Evolutionary conservation across 75 land plant species (phyloP).

Genomic region (Larix kaempferi): DNA sequence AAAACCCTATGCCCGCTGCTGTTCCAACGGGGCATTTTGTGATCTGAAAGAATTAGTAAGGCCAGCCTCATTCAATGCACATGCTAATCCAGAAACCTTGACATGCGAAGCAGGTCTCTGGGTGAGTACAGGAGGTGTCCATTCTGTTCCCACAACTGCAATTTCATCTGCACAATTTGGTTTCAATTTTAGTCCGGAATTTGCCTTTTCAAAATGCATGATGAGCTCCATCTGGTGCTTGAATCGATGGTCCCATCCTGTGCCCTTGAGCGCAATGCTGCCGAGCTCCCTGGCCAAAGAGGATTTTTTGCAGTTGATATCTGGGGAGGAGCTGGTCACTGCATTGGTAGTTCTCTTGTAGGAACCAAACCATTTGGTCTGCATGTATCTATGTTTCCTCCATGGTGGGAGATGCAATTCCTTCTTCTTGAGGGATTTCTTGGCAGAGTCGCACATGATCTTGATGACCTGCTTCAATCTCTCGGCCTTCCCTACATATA

Average conservation of each 20-base stretch:
- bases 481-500: constrained; percentile 49
- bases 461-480: constrained; percentile 16
- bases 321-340: not conserved
- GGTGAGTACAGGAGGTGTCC: not conserved
- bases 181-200: not conserved
- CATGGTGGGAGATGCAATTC: constrained; percentile 46
- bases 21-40: not conserved
- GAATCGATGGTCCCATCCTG: not conserved
- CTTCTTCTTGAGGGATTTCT: constrained; percentile 32
- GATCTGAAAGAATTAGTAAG: not conserved
- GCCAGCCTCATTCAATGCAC: not conserved
- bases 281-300: not conserved
- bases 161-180: not conserved
- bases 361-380: constrained; percentile 45
- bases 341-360: constrained; percentile 26
- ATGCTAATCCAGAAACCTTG: not conserved
- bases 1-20: not conserved
- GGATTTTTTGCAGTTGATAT: too few relatives aligned
- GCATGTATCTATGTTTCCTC: constrained; percentile 39
- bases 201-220: not conserved
- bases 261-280: not conserved
- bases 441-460: constrained; percentile 34
- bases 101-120: not conserved
- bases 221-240: not conserved
- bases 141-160: not conserved